A percentile compares a stretch with the other conserved stretches of the same genome.
These are phyloP conservation scores for Hypomyces perniciosus DNA, from an alignment of 2,329 filamentous ascomycete genomes.

Conservation along the genomic window DNA sequence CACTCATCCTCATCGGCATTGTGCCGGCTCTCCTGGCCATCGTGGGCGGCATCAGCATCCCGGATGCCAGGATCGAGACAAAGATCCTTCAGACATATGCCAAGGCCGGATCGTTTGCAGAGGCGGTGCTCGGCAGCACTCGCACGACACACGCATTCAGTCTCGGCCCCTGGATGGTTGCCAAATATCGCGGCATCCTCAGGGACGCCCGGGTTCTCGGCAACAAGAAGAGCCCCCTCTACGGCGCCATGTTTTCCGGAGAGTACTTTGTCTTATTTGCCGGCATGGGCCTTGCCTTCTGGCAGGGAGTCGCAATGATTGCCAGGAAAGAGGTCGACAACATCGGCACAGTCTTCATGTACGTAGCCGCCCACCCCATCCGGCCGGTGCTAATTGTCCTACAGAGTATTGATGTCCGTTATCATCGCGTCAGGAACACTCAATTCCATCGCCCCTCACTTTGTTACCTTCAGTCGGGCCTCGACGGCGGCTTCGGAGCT, in stretches of 20 bases:
- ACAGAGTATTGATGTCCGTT: slow-evolving; percentile 35
- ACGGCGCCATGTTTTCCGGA: slow-evolving; percentile 32
- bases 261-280: slow-evolving; percentile 38
- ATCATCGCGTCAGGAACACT: slow-evolving; percentile 32
- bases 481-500: slow-evolving; percentile 30
- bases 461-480: slow-evolving; percentile 33
- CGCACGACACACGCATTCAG: slow-evolving; percentile 39
- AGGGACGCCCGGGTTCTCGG: slow-evolving; percentile 30
- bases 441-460: slow-evolving; percentile 31
- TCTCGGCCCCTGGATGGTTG: slow-evolving; percentile 32
- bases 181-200: slow-evolving; percentile 34
- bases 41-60: slow-evolving; percentile 15
- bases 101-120: slow-evolving; percentile 30
- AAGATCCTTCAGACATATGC: slow-evolving; percentile 30
- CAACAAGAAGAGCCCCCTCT: slow-evolving; percentile 32
- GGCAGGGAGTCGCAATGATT: slow-evolving; percentile 37
- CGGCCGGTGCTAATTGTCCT: no score
- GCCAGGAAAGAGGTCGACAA: slow-evolving; percentile 30
- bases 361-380: no score
- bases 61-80: slow-evolving; percentile 27
- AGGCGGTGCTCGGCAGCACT: slow-evolving; percentile 32
- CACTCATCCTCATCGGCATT: slow-evolving; percentile 32
- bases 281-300: slow-evolving; percentile 39
- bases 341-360: slow-evolving; percentile 35
- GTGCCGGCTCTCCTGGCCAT: slow-evolving; percentile 27